phyloP scores from a whole-genome alignment of 176 grass and related monocot species.

The Triticum urartu region DNA sequence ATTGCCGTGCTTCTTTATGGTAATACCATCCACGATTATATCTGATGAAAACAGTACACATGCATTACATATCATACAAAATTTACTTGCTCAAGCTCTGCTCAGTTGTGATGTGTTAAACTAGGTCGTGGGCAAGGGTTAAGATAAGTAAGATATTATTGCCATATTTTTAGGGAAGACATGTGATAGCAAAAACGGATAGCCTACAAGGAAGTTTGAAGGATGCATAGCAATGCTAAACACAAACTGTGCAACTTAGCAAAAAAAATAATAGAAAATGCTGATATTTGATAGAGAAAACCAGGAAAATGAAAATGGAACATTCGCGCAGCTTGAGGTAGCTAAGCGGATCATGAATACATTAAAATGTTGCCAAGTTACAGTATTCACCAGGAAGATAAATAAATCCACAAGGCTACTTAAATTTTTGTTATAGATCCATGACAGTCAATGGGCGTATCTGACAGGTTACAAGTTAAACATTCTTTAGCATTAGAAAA shows the following conservation, averaged over 20 bases:
- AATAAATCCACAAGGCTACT: background rate
- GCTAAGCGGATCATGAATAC: background rate
- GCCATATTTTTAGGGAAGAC: background rate
- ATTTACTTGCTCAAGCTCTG: background rate
- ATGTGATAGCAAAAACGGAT: background rate
- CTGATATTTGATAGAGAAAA: background rate
- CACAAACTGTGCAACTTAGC: background rate
- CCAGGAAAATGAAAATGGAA: background rate
- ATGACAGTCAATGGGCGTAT: background rate
- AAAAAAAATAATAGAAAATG: background rate
- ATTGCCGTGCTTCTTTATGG: constrained; percentile 71
- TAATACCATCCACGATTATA: constrained; percentile 93
- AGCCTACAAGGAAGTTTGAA: background rate
- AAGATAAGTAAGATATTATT: constrained; percentile 6
- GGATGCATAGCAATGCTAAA: background rate
- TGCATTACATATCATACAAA: constrained; percentile 20
- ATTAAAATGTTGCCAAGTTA: background rate
- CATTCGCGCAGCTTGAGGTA: background rate
- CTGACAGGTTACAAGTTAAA: background rate
- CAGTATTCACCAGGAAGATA: background rate
- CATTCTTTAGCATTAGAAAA: background rate
- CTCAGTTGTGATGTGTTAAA: constrained; percentile 6
- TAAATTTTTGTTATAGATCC: background rate
- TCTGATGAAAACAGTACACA: constrained; percentile 33
- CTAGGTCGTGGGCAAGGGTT: background rate